Percentiles rank a stretch among this genome's conserved stretches.
These are phyloP conservation scores for Kalanchoe fedtschenkoi DNA, from an alignment of 164 flowering plant genomes.

Conservation along the genomic window DNA sequence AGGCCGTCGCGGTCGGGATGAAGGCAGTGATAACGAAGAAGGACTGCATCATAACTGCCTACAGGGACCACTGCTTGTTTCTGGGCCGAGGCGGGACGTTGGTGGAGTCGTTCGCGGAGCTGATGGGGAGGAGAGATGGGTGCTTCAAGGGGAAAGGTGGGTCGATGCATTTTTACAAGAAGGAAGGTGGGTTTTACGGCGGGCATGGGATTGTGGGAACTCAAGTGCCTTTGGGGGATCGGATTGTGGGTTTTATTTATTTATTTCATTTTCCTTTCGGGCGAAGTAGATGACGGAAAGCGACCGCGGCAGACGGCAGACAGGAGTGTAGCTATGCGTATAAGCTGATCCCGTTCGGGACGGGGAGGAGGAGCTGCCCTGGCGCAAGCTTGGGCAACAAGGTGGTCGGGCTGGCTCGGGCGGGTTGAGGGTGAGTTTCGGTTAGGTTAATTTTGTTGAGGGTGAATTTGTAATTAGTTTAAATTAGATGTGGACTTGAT, in stretches of 20 bases:
- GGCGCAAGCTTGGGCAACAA: too few relatives aligned
- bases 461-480: conserved; percentile 77
- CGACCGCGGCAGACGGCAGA: too few relatives aligned
- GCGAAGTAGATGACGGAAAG: too few relatives aligned
- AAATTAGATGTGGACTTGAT: too few relatives aligned
- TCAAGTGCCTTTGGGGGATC: conserved; percentile 76
- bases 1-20: conserved; percentile 92
- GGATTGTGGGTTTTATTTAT: conserved; percentile 73
- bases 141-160: conserved; percentile 92
- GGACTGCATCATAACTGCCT: conserved; percentile 82
- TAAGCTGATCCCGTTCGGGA: too few relatives aligned
- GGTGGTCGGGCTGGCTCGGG: too few relatives aligned
- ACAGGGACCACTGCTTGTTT: conserved; percentile 79
- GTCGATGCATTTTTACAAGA: conserved; percentile 92
- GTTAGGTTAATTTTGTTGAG: too few relatives aligned
- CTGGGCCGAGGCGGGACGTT: conserved; percentile 80
- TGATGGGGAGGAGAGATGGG: conserved; percentile 77
- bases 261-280: too few relatives aligned
- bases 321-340: too few relatives aligned
- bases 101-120: conserved; percentile 56
- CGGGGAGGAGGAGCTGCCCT: too few relatives aligned
- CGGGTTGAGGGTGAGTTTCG: too few relatives aligned
- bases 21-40: conserved; percentile 80
- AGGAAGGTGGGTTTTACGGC: conserved; percentile 72
- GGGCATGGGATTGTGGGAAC: conserved; percentile 99